A percentile compares a stretch with the other conserved stretches of the same genome.
phyloP scores from a whole-genome alignment of 768 basidiomycete species.

The Lactarius evosmus region DNA sequence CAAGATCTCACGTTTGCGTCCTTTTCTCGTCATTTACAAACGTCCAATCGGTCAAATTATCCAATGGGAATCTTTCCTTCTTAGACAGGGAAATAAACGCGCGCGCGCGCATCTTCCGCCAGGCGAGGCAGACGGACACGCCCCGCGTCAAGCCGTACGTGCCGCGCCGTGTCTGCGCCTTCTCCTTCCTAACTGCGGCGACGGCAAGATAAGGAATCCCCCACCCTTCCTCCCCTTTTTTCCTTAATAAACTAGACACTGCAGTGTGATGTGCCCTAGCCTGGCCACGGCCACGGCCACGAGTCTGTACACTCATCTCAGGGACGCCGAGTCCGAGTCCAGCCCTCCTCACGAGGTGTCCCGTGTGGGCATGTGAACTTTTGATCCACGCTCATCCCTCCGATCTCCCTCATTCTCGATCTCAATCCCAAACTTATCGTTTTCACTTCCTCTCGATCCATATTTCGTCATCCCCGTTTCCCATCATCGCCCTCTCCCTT shows the following conservation, averaged over 20 bases:
- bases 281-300: constrained; percentile 7
- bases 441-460: not conserved
- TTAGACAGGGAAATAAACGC: not conserved
- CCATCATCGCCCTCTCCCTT: constrained; percentile 14
- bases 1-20: constrained; percentile 10
- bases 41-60: constrained; percentile 23
- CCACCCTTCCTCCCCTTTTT: not conserved
- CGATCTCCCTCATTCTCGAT: constrained; percentile 23
- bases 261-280: constrained; percentile 4
- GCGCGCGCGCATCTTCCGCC: not conserved
- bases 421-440: constrained; percentile 7
- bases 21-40: constrained; percentile 21
- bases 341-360: constrained; percentile 13
- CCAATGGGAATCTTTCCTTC: constrained; percentile 19
- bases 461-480: constrained; percentile 18
- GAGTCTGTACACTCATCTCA: not conserved
- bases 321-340: constrained; percentile 15
- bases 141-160: not conserved
- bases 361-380: not conserved
- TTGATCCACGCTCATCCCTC: constrained; percentile 23
- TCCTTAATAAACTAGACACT: not conserved
- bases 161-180: constrained; percentile 1
- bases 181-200: constrained; percentile 19
- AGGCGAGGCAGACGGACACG: not conserved
- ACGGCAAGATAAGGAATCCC: constrained; percentile 17